Percentiles rank a stretch among this genome's conserved stretches.
These are phyloP conservation scores for Sporothrix schenckii DNA, from an alignment of 2,329 filamentous ascomycete genomes.

Conservation along the genomic window DNA sequence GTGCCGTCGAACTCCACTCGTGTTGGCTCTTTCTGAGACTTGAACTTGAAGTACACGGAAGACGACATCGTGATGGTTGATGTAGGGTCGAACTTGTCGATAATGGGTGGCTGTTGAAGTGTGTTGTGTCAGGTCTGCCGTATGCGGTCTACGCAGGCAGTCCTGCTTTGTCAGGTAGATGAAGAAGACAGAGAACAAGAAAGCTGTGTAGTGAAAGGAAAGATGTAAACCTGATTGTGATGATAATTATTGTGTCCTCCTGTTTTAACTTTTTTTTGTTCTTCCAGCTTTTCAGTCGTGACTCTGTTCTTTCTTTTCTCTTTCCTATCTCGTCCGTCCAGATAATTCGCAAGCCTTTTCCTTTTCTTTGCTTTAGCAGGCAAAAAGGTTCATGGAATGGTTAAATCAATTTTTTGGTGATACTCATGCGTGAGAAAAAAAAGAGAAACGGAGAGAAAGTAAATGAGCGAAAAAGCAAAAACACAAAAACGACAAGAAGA, in stretches of 20 bases:
- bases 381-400: conserved; percentile 37
- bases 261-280: conserved; percentile 27
- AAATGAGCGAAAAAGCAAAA: conserved; percentile 44
- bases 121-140: conserved; percentile 1
- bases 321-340: conserved; percentile 1
- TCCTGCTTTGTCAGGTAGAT: background rate
- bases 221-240: background rate
- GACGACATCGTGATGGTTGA: conserved; percentile 71
- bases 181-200: background rate
- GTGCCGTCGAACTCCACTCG: conserved; percentile 97
- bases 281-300: background rate
- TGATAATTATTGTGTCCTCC: conserved; percentile 25
- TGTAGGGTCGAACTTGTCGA: background rate
- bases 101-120: background rate
- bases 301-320: conserved; percentile 15
- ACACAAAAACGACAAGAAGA: conserved; percentile 51
- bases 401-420: conserved; percentile 37
- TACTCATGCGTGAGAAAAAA: conserved; percentile 34
- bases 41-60: conserved; percentile 99
- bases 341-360: conserved; percentile 13
- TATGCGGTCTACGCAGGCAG: conserved; percentile 29
- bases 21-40: conserved; percentile 93
- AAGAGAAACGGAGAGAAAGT: conserved; percentile 36
- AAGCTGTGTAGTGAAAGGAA: conserved; percentile 5
- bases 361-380: conserved; percentile 43